A percentile compares a stretch with the other conserved stretches of the same genome.
phyloP scores from a whole-genome alignment of 1,284 basidiomycete species.

The Cryptococcus sp. region DNA sequence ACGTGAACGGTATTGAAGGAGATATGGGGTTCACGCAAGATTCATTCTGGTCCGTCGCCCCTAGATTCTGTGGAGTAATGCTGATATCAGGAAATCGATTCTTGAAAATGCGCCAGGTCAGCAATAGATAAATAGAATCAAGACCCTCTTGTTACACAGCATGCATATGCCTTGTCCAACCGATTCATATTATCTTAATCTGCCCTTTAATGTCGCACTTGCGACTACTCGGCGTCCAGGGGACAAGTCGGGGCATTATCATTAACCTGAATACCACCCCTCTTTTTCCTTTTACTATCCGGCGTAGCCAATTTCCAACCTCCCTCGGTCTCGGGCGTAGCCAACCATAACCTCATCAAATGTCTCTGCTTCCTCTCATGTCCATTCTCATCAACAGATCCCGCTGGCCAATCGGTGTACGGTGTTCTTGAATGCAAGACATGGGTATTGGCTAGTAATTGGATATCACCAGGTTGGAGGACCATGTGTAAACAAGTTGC shows the following conservation, averaged over 20 bases:
- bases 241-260: not conserved
- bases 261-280: slow-evolving; percentile 43
- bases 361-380: slow-evolving; percentile 44
- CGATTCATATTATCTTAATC: no score
- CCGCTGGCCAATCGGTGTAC: slow-evolving; percentile 46
- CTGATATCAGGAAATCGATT: not conserved
- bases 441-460: slow-evolving; percentile 42
- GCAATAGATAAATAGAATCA: no score
- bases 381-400: slow-evolving; percentile 14
- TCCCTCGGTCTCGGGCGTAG: slow-evolving; percentile 44
- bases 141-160: no score
- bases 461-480: slow-evolving; percentile 48
- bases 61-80: not conserved
- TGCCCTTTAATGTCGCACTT: not conserved
- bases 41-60: not conserved
- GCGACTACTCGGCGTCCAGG: slow-evolving; percentile 8
- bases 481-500: slow-evolving; percentile 49
- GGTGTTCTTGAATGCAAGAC: slow-evolving; percentile 49
- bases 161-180: no score
- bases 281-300: slow-evolving; percentile 38
- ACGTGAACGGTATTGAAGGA: no score
- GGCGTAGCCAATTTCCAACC: slow-evolving; percentile 48
- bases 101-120: not conserved
- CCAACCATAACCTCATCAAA: slow-evolving; percentile 50
- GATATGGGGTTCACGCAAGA: not conserved